Percentiles rank a stretch among this genome's conserved stretches.
Evolutionary conservation across 371 early-diverging fungal genomes (phyloP).

Genomic region (Mucor plumbeus): DNA sequence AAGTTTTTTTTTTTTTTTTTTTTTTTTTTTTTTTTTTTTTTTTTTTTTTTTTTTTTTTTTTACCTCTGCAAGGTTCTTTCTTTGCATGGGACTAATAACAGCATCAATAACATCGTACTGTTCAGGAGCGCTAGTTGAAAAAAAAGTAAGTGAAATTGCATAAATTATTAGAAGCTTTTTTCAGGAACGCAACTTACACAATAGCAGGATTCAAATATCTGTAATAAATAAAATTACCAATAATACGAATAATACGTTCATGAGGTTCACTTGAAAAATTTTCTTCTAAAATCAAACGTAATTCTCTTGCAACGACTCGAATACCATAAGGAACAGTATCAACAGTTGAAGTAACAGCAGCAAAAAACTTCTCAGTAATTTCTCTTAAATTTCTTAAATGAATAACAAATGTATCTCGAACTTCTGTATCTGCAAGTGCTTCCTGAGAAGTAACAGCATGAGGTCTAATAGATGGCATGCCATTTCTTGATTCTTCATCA

Average conservation of each 20-base stretch:
- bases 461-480: slow-evolving; percentile 76
- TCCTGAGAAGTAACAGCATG: slow-evolving; percentile 83
- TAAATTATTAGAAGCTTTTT: neutral
- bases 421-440: slow-evolving; percentile 88
- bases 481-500: slow-evolving; percentile 90
- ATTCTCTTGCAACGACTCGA: slow-evolving; percentile 92
- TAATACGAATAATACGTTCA: slow-evolving; percentile 79
- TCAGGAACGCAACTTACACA: slow-evolving; percentile 60
- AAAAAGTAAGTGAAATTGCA: neutral
- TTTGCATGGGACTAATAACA: slow-evolving; percentile 82
- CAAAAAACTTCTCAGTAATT: slow-evolving; percentile 82
- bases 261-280: slow-evolving; percentile 85
- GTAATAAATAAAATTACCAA: slow-evolving; percentile 96
- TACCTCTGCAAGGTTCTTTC: slow-evolving; percentile 91
- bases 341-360: slow-evolving; percentile 77
- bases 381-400: slow-evolving; percentile 78
- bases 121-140: slow-evolving; percentile 84
- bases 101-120: slow-evolving; percentile 94
- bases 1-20: too few species aligned
- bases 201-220: slow-evolving; percentile 98
- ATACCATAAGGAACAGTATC: slow-evolving; percentile 94
- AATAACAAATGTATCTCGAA: slow-evolving; percentile 74
- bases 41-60: too few species aligned
- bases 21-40: too few species aligned
- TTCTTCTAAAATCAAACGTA: slow-evolving; percentile 75